Evolutionary conservation across 169 alveolate genomes (phyloP), one percentile per base, ranked within the genome.

Genomic region (Plasmodium gaboni): DNA sequence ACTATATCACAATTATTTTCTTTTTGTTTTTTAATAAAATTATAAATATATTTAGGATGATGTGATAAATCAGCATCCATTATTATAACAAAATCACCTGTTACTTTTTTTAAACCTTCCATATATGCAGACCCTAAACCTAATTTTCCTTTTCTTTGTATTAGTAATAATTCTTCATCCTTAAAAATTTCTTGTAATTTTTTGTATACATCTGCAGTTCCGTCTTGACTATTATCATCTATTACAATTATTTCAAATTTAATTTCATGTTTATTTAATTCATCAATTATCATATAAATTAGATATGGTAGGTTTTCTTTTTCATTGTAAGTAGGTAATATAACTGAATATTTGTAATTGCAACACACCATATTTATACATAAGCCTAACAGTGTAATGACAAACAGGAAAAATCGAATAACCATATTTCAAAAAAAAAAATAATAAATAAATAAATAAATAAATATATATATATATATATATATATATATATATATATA

Each of bases 11-110:
- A 94, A 73, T 96, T 94, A 0, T 96, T 95, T 48, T 93, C 95
- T 71, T 96, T 91, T 92, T 98, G 99, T 69, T 94, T 96, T 76
- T 93, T 92, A 59, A 98, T 95, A 92, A 98, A 96, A 53, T 97
- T 95, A 28, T 97, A 96, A 64, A 98, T 96, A 92, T 95, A 97
- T 91, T 96, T 97, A 48, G 99, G 99, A 92, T 98, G 99, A 90
- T 98, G 99, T 1, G 99, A 98, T 55, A 98, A 93, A 92, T 98
- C 99, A 46, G 99, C 99, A 89, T 98, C 99, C 99, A 98, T 97
- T 13, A 98, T 95, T 53, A 98, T 93, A 32, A 98, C 94, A 89
- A 96, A 98, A 68, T 97, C 96, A 7, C 99, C 99, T 64, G 92
- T 92, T 24, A 98, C 97, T 51, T 89, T 68, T 85, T 96, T 93